These are phyloP conservation scores for Dactylellina haptotyla DNA, from an alignment of 2,329 filamentous ascomycete genomes.

Conservation along the genomic window DNA sequence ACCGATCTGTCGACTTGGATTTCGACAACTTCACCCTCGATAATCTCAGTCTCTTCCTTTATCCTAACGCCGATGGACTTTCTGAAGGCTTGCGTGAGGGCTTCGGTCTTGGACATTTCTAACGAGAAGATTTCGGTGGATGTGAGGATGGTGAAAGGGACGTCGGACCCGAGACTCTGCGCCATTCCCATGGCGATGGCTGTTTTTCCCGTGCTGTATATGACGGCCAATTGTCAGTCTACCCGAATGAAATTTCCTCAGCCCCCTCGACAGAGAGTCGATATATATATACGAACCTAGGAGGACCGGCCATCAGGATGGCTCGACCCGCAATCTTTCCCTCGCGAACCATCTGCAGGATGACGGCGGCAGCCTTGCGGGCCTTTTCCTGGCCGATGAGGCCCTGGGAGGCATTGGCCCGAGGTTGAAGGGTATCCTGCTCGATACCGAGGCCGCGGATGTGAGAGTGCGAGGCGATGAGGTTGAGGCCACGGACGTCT, in stretches of 20 bases:
- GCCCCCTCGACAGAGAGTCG: no score
- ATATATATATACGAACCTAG: conserved; percentile 72
- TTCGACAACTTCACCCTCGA: conserved; percentile 98
- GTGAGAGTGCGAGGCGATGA: conserved; percentile 98
- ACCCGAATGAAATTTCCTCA: no score
- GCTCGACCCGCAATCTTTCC: conserved; percentile 97
- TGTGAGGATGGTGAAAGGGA: conserved; percentile 94
- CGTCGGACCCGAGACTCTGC: conserved; percentile 90
- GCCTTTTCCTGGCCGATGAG: conserved; percentile 97
- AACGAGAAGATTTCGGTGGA: conserved; percentile 98
- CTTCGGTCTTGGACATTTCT: conserved; percentile 99
- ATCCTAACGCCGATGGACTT: conserved; percentile 98
- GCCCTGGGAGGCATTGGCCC: conserved; percentile 80
- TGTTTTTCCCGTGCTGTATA: conserved; percentile 98
- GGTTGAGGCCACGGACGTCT: conserved; percentile 93
- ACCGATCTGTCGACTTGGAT: conserved; percentile 98
- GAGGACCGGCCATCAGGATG: conserved; percentile 92
- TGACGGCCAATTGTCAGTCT: no score
- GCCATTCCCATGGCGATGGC: conserved; percentile 99
- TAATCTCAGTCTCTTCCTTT: conserved; percentile 98
- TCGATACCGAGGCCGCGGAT: conserved; percentile 96
- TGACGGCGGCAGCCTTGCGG: conserved; percentile 92
- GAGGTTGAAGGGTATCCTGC: conserved; percentile 85
- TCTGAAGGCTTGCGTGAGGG: conserved; percentile 96
- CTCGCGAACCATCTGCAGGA: conserved; percentile 98